Conservation (phyloP, 441 rosid species). For the Corymbia citriodora region DNA sequence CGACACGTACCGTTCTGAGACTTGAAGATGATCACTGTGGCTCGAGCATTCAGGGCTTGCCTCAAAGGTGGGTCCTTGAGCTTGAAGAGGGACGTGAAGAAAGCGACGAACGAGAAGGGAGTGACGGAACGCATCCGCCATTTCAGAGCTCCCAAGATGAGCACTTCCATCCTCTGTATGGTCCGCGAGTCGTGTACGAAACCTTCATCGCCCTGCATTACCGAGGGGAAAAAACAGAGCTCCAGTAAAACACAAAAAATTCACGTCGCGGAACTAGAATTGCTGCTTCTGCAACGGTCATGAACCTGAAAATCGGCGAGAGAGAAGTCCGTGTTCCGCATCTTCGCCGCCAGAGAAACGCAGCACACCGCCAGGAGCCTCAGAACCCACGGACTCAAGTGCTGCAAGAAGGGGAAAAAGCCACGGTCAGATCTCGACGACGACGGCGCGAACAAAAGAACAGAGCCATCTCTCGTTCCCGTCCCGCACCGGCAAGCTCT, state of each 20-base stretch:
- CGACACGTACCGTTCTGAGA: conserved; percentile 37
- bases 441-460: background rate
- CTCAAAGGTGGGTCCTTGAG: conserved; percentile 32
- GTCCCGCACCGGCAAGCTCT: background rate
- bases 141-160: conserved; percentile 45
- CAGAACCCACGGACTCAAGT: conserved; percentile 42
- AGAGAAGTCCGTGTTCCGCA: conserved; percentile 31
- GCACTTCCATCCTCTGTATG: conserved; percentile 46
- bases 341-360: conserved; percentile 53
- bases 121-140: conserved; percentile 77
- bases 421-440: background rate
- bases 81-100: conserved; percentile 37
- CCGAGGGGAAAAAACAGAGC: background rate
- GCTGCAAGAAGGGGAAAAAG: conserved; percentile 21
- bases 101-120: conserved; percentile 51
- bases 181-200: conserved; percentile 32
- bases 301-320: conserved; percentile 36
- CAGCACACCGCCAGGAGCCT: conserved; percentile 45
- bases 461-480: background rate
- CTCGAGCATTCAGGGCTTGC: conserved; percentile 44
- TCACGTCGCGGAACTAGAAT: background rate
- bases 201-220: conserved; percentile 25
- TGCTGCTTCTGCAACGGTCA: background rate
- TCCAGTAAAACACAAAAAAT: background rate
- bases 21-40: conserved; percentile 33